Evolutionary conservation across 257 asterid genomes (phyloP), one percentile per base, ranked within the genome.

Genomic region (Paraleonurus japonicus): DNA sequence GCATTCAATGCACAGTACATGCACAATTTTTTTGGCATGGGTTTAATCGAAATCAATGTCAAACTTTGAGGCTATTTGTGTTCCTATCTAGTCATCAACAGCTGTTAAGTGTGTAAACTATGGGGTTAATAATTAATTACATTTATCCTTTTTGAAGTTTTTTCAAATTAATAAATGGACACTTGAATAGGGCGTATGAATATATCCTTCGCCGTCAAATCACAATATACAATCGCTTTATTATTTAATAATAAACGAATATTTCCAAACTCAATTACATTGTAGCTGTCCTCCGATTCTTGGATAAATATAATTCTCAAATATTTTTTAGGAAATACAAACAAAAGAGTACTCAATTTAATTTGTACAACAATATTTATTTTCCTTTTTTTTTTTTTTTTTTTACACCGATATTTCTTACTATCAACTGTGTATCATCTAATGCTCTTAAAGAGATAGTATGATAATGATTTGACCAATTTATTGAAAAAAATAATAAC

Each of bases 31-130:
- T n/a, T 2, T 47, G 54, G 51, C 50, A 59, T 28, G 63, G 62
- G 15, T 45, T 72, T 41, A 10, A 16, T 58, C 20, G 59, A 58
- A 70, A 70, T 24, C 22, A 39, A 59, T 27, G 65, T 59, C 65
- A 59, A 28, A 27, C 4, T 59, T 59, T 28, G 39, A 24, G 15
- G 43, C 65, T 27, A 59, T 27, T 27, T 27, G 33, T 59, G 65
- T 26, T 41, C 20, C 20, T 16, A 27, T 12, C 61, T 26, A 26
- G 20, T 58, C 63, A 58, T 27, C 65, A 27, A 59, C 65, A 59
- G 43, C 65, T 59, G 65, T 59, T 24, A 59, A 27, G 5, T 59
- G 22, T 27, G 15, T 3, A 17, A 50, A 50, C 57, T 16, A 51
- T 51, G 20, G 22, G 22, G 9, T 47, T 47, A 45, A 13, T 45